These are phyloP conservation scores for Lactarius hatsudake DNA, from an alignment of 768 basidiomycete species.

Conservation along the genomic window DNA sequence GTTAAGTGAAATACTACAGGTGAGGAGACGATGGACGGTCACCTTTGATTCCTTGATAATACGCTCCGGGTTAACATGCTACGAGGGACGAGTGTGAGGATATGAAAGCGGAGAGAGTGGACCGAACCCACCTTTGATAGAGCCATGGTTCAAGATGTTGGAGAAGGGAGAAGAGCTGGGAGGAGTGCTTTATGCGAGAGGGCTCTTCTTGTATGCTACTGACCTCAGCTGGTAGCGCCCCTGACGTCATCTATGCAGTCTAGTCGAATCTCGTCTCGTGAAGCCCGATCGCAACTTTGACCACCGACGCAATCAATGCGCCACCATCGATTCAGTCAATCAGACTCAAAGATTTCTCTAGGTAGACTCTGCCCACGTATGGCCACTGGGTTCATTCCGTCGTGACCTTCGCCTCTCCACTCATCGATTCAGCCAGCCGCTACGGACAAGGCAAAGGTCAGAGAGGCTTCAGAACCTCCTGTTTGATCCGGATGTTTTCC, in stretches of 20 bases:
- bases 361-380: no score
- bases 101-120: not conserved
- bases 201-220: not conserved
- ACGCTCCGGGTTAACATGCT: constrained; percentile 26
- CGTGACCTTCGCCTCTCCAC: not conserved
- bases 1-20: not conserved
- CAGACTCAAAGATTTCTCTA: not conserved
- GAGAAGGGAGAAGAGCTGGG: not conserved
- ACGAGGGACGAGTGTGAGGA: not conserved
- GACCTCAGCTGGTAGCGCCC: not conserved
- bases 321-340: constrained; percentile 1
- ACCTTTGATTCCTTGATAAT: constrained; percentile 19
- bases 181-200: constrained; percentile 10
- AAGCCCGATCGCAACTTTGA: not conserved
- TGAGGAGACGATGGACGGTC: not conserved
- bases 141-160: constrained; percentile 19
- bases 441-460: not conserved
- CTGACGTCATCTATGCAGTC: constrained; percentile 15
- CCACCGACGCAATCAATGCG: not conserved
- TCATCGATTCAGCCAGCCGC: not conserved
- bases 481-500: not conserved
- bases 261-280: not conserved
- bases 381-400: no score
- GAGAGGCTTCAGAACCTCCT: not conserved
- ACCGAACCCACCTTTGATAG: constrained; percentile 24